Evolutionary conservation across 129 eudicot genomes (phyloP).

Genomic region (Pittosporum tobira): DNA sequence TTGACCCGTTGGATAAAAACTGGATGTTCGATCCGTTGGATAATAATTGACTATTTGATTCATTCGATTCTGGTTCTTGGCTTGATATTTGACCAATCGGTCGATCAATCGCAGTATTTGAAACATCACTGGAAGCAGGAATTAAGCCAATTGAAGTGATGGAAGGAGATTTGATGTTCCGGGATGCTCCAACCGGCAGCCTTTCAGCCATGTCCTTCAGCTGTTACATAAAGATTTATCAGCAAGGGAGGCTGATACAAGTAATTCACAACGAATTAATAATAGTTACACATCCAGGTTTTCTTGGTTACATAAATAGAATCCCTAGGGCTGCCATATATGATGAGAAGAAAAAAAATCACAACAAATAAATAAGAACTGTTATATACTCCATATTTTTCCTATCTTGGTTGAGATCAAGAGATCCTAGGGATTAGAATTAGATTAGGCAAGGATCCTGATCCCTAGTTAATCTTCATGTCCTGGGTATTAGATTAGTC

Average conservation of each 20-base stretch:
- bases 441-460: too few relatives aligned
- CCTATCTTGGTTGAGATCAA: too few relatives aligned
- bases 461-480: too few relatives aligned
- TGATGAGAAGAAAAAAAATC: too few relatives aligned
- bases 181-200: constrained; percentile 82
- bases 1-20: constrained; percentile 5
- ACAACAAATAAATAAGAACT: too few relatives aligned
- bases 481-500: too few relatives aligned
- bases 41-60: constrained; percentile 36
- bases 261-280: not conserved
- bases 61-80: constrained; percentile 51
- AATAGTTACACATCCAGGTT: not conserved
- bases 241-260: constrained; percentile 9
- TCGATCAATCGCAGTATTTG: constrained; percentile 37
- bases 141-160: constrained; percentile 37
- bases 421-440: too few relatives aligned
- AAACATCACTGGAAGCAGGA: constrained; percentile 31
- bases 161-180: constrained; percentile 62
- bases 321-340: too few relatives aligned
- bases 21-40: constrained; percentile 40
- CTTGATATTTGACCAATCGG: constrained; percentile 31
- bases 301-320: not conserved
- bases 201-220: constrained; percentile 96
- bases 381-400: too few relatives aligned
- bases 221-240: constrained; percentile 29